A percentile compares a stretch with the other conserved stretches of the same genome.
phyloP scores from a whole-genome alignment of 148 eudicot genomes.

The Salicornia ramosissima region DNA sequence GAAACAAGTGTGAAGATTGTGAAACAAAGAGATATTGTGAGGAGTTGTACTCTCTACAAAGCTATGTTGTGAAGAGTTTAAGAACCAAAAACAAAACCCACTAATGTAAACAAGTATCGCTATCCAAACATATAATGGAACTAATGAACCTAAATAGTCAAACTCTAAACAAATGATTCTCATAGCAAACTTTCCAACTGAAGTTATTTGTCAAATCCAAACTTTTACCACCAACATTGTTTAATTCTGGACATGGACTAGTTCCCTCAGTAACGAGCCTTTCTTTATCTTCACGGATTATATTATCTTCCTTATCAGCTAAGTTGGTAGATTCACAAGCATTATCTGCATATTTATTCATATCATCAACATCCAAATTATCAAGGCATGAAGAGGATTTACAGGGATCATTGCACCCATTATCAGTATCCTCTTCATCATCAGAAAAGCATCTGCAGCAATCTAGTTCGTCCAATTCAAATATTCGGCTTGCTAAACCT shows the following conservation, averaged over 20 bases:
- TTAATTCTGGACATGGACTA: constrained; percentile 39
- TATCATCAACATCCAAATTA: constrained; percentile 5
- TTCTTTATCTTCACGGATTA: constrained; percentile 20
- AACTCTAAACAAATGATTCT: constrained; percentile 38
- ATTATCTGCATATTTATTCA: constrained; percentile 10
- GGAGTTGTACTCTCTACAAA: constrained; percentile 4
- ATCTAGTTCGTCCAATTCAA: constrained; percentile 65
- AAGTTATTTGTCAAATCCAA: constrained; percentile 47
- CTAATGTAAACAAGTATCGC: background rate
- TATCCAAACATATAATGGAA: constrained; percentile 1
- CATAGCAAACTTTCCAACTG: constrained; percentile 46
- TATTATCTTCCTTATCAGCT: constrained; percentile 21
- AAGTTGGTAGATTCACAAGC: constrained; percentile 20
- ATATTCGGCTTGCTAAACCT: constrained; percentile 38
- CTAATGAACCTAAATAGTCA: constrained; percentile 6
- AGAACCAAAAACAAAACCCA: background rate
- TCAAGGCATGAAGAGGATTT: constrained; percentile 10
- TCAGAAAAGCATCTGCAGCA: constrained; percentile 67
- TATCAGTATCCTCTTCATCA: constrained; percentile 45
- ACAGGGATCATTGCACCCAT: constrained; percentile 10
- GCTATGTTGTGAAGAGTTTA: background rate
- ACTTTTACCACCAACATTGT: constrained; percentile 35
- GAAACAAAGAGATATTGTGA: background rate
- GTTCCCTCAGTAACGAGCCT: constrained; percentile 14
- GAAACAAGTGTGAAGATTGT: background rate